phyloP scores from a whole-genome alignment of 345 rosid species.

The Mercurialis annua region DNA sequence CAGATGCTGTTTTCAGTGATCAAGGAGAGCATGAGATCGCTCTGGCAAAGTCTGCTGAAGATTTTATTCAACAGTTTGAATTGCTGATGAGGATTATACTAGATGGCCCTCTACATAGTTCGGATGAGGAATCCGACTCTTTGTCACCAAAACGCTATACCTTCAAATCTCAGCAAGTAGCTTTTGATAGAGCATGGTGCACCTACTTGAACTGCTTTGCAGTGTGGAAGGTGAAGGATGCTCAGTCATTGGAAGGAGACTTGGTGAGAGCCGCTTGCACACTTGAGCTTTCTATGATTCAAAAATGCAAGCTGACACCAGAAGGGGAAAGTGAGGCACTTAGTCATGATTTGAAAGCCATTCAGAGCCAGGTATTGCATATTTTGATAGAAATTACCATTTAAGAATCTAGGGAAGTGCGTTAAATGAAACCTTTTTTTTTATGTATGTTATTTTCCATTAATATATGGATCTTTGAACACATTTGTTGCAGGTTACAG shows the following conservation, averaged over 20 bases:
- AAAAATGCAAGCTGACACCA: constrained; percentile 72
- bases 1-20: constrained; percentile 90
- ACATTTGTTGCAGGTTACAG: constrained; percentile 50
- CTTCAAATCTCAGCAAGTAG: constrained; percentile 67
- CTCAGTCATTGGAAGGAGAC: constrained; percentile 77
- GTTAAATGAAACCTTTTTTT: background rate
- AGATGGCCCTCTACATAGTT: constrained; percentile 67
- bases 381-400: background rate
- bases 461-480: background rate
- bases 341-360: constrained; percentile 90
- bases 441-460: background rate
- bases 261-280: constrained; percentile 97
- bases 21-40: constrained; percentile 84
- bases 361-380: constrained; percentile 69
- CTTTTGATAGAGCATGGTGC: constrained; percentile 89
- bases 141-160: constrained; percentile 48
- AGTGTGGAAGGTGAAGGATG: constrained; percentile 97
- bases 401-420: background rate
- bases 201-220: constrained; percentile 80
- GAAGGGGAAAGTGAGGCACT: constrained; percentile 55
- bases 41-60: constrained; percentile 63
- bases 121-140: constrained; percentile 46
- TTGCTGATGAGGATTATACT: constrained; percentile 60
- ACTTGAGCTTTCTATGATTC: constrained; percentile 97
- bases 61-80: constrained; percentile 65